Conservation (phyloP, 2,329 filamentous ascomycete species). For the Arthroderma sp. region DNA sequence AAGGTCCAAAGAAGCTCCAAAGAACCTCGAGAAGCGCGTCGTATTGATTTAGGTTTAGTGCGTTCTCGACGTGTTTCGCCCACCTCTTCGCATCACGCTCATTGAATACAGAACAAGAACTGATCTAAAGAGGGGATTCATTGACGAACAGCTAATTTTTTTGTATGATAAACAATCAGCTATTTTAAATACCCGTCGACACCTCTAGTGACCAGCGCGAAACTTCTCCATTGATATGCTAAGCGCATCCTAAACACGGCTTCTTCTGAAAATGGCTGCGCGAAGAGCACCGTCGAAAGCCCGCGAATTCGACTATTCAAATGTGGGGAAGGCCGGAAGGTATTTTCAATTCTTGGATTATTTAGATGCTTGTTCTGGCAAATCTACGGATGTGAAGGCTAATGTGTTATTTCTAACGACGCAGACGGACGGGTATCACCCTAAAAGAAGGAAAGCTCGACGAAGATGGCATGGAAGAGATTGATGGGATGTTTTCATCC, state of each 20-base stretch:
- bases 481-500: constrained; percentile 81
- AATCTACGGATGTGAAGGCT: not conserved
- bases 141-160: too few species aligned
- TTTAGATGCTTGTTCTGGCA: not conserved
- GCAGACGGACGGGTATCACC: constrained; percentile 78
- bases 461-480: constrained; percentile 80
- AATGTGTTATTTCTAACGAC: constrained; percentile 9
- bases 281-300: constrained; percentile 28
- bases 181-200: constrained; percentile 3
- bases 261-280: constrained; percentile 15
- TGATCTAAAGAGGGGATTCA: too few species aligned
- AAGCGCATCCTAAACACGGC: not conserved
- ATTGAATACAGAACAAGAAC: too few species aligned
- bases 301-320: constrained; percentile 36
- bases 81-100: not conserved
- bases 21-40: not conserved
- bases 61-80: not conserved
- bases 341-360: constrained; percentile 12
- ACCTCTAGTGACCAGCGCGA: not conserved
- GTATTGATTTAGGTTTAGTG: not conserved
- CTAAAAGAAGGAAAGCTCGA: constrained; percentile 72
- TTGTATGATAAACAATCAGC: too few species aligned
- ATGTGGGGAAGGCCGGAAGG: constrained; percentile 36
- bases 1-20: too few species aligned
- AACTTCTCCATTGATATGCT: constrained; percentile 1